phyloP scores from a whole-genome alignment of 768 basidiomycete genomes.

The Dioszegia aurantiaca region DNA sequence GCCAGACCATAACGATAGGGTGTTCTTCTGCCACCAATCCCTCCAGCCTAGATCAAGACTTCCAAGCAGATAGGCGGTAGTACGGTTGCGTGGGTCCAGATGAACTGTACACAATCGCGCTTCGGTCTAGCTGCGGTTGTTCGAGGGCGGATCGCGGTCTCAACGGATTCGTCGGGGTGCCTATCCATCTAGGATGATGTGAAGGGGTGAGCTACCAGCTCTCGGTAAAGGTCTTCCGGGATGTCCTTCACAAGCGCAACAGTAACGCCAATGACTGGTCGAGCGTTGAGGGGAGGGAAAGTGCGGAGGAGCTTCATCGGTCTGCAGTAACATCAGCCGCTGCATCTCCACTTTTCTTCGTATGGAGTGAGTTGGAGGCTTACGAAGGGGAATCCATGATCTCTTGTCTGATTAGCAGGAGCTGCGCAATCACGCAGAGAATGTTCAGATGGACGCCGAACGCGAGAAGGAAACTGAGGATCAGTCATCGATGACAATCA shows the following conservation, averaged over 20 bases:
- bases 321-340: constrained; percentile 55
- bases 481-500: too few relatives aligned
- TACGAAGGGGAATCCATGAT: constrained; percentile 85
- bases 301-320: constrained; percentile 93
- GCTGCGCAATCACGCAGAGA: constrained; percentile 91
- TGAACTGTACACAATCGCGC: too few relatives aligned
- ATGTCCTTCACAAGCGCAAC: constrained; percentile 91
- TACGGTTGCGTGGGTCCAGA: too few relatives aligned
- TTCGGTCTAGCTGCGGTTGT: too few relatives aligned
- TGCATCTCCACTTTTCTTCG: background rate
- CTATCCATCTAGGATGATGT: too few relatives aligned
- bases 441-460: constrained; percentile 97
- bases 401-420: constrained; percentile 82
- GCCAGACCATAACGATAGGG: too few relatives aligned
- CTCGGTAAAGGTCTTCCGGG: constrained; percentile 58
- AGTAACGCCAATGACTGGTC: constrained; percentile 84
- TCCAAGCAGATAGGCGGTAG: too few relatives aligned
- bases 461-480: constrained; percentile 79
- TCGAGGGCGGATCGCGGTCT: too few relatives aligned
- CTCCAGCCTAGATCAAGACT: too few relatives aligned
- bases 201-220: constrained; percentile 48
- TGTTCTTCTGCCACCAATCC: too few relatives aligned
- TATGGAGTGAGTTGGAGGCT: constrained; percentile 29
- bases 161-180: too few relatives aligned
- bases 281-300: constrained; percentile 85